These are phyloP conservation scores for Leptographium radiaticola DNA, from an alignment of 2,329 filamentous ascomycete genomes.

Conservation along the genomic window DNA sequence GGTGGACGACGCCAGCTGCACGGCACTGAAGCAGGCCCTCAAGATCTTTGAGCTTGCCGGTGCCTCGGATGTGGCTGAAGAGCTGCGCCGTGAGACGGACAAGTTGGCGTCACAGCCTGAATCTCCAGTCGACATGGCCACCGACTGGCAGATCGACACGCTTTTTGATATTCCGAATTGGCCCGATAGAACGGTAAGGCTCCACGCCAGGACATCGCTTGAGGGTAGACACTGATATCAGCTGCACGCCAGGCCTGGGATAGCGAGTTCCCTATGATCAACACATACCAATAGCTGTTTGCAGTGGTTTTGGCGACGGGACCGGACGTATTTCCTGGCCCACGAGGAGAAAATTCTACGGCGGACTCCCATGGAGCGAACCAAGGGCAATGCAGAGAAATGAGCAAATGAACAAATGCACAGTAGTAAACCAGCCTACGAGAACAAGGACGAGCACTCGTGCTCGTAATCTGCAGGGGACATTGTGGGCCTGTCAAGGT, in stretches of 20 bases:
- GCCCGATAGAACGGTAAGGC: background rate
- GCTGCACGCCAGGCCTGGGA: background rate
- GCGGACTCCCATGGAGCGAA: too few relatives aligned
- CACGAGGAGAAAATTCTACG: too few relatives aligned
- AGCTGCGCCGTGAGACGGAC: background rate
- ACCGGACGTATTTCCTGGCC: too few relatives aligned
- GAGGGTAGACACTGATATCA: background rate
- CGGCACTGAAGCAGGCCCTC: background rate
- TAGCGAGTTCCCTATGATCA: background rate
- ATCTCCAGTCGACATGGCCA: background rate
- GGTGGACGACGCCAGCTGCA: background rate
- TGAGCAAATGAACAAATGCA: background rate
- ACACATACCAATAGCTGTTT: background rate
- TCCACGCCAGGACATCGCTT: background rate
- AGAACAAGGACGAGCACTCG: too few relatives aligned
- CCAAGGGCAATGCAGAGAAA: too few relatives aligned
- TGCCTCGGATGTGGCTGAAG: background rate
- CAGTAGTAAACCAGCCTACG: too few relatives aligned
- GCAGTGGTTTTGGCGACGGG: slow-evolving; percentile 14
- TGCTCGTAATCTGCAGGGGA: too few relatives aligned
- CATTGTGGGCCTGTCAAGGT: too few relatives aligned
- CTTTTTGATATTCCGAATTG: background rate
- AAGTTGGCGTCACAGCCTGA: background rate
- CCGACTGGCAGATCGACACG: background rate
- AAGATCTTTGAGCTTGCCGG: background rate